These are phyloP conservation scores for Chondrostereum purpureum DNA, from an alignment of 1,284 basidiomycete species.

Conservation along the genomic window DNA sequence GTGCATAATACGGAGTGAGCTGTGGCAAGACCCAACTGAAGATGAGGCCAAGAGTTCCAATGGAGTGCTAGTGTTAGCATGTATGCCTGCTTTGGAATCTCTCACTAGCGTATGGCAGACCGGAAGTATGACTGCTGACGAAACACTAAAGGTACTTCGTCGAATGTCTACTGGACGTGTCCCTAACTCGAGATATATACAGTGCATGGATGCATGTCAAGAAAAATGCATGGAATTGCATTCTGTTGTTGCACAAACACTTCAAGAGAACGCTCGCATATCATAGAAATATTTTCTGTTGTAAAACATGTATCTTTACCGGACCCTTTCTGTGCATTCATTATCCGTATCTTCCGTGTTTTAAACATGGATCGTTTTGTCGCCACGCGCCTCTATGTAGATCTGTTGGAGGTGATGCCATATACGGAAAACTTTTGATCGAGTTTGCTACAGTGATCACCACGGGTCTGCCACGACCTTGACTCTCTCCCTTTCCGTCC, in stretches of 20 bases:
- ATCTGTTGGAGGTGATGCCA: too few relatives aligned
- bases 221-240: slow-evolving; percentile 70
- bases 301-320: too few relatives aligned
- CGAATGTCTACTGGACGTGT: background rate
- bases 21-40: slow-evolving; percentile 76
- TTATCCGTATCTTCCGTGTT: too few relatives aligned
- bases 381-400: too few relatives aligned
- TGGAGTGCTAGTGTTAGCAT: slow-evolving; percentile 68
- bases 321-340: too few relatives aligned
- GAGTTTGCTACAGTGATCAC: too few relatives aligned
- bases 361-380: too few relatives aligned
- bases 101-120: slow-evolving; percentile 79
- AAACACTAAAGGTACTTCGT: slow-evolving; percentile 48
- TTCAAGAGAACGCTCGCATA: slow-evolving; percentile 25
- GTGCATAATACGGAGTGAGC: slow-evolving; percentile 47
- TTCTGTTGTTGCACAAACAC: slow-evolving; percentile 61
- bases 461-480: too few relatives aligned
- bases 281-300: too few relatives aligned
- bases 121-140: slow-evolving; percentile 50
- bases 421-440: too few relatives aligned
- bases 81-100: slow-evolving; percentile 86
- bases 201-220: slow-evolving; percentile 67
- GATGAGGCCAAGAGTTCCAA: slow-evolving; percentile 52
- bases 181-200: slow-evolving; percentile 8
- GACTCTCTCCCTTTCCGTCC: too few relatives aligned